Evolutionary conservation across 2,329 filamentous ascomycete genomes (phyloP).

Genomic region (Curvularia lunata): DNA sequence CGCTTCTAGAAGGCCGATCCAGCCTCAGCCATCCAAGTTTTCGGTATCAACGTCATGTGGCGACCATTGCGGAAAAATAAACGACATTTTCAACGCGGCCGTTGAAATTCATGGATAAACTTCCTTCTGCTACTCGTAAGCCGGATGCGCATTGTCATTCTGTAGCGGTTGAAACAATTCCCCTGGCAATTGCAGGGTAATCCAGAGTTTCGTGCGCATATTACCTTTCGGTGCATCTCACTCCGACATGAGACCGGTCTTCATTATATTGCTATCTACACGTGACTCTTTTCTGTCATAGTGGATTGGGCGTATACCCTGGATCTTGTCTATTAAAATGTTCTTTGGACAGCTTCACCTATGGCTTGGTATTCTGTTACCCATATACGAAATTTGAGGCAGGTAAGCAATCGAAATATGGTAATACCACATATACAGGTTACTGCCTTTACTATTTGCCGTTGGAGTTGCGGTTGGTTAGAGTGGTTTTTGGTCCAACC

Average conservation of each 20-base stretch:
- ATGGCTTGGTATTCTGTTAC: background rate
- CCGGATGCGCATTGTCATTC: background rate
- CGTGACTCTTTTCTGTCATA: background rate
- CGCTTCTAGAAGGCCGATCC: conserved; percentile 11
- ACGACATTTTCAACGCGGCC: background rate
- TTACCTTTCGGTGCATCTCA: background rate
- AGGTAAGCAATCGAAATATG: too few species aligned
- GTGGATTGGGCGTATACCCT: background rate
- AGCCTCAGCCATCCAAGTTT: background rate
- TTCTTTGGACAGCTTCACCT: background rate
- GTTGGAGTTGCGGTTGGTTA: too few species aligned
- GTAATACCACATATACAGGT: too few species aligned
- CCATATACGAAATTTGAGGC: background rate
- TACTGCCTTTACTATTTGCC: too few species aligned
- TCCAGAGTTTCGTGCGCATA: background rate
- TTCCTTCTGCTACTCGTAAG: background rate
- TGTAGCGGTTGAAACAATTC: background rate
- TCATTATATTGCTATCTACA: background rate
- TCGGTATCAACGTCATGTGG: conserved; percentile 1
- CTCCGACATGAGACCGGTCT: background rate
- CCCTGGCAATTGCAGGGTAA: background rate
- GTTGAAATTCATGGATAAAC: background rate
- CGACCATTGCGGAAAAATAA: background rate
- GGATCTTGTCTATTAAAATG: too few species aligned
- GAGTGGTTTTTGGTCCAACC: too few species aligned